phyloP scores from a whole-genome alignment of 176 grass and related monocot species.

The Metroxylon sagu region DNA sequence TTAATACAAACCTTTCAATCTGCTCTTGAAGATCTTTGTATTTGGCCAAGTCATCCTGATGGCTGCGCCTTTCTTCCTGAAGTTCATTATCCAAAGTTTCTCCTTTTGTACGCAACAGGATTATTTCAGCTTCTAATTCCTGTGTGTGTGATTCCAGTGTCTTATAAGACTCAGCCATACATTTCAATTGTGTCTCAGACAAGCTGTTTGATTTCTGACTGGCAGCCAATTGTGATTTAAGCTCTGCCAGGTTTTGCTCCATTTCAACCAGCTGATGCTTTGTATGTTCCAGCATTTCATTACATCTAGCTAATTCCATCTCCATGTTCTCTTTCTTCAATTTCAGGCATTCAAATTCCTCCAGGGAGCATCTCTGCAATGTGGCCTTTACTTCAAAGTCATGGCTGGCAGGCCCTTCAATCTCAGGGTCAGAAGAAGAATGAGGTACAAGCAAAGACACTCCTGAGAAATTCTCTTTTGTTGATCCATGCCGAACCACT shows the following conservation, averaged over 20 bases:
- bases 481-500: conserved; percentile 38
- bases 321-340: conserved; percentile 56
- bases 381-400: conserved; percentile 35
- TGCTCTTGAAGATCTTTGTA: conserved; percentile 76
- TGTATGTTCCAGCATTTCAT: conserved; percentile 52
- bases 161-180: conserved; percentile 95
- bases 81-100: conserved; percentile 58
- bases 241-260: conserved; percentile 51
- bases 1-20: conserved; percentile 58
- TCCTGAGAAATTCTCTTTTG: conserved; percentile 29
- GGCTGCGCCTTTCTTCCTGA: conserved; percentile 55
- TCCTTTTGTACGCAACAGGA: conserved; percentile 37
- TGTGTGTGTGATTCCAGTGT: conserved; percentile 61
- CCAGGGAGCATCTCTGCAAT: conserved; percentile 24
- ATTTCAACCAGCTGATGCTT: conserved; percentile 51
- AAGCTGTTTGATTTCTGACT: conserved; percentile 95
- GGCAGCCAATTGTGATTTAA: conserved; percentile 61
- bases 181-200: conserved; percentile 87
- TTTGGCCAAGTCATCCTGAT: conserved; percentile 63
- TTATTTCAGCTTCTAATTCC: conserved; percentile 75
- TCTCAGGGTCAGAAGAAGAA: conserved; percentile 52
- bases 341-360: conserved; percentile 71
- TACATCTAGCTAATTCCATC: conserved; percentile 55
- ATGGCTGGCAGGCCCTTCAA: conserved; percentile 41
- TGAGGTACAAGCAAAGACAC: conserved; percentile 26